Base-by-base conservation (phyloP, 2,329 filamentous ascomycete species). In the Arachnopeziza araneosa region DNA sequence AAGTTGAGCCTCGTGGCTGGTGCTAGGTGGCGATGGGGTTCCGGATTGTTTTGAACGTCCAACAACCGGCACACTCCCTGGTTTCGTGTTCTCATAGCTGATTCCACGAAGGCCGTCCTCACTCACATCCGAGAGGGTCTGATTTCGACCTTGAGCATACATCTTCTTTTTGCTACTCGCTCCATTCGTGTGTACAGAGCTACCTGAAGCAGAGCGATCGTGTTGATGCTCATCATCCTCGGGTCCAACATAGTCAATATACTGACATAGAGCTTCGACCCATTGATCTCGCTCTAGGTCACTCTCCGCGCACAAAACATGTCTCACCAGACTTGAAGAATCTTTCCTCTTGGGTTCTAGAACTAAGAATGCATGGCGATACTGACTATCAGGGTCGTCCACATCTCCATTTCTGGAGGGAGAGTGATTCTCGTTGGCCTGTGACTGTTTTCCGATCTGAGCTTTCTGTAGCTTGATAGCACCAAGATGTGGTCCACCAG, bases 331-430 rank as follows among this genome's bases (percentile, higher is more conserved):
- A 66, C 89, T 92, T 23, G 82, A 87, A 0, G 92, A 92, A 71
- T 99, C 95, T 75, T 96, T 98, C 74, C 92, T 91, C 78, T 99
- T 99, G 1, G 93, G 93, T 71, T 99, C 95, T 56, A 98, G 74
- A 57, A 99, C 90, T 52, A 98, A 79, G 76, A 99, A 99, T 0
- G 95, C 95, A 75, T 99, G 95, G 6, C 95, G 89, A 72, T 96
- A 99, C 73, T 98, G 91, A 70, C 96, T 96, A 62, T 98, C 95
- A 54, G 85, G 77, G 58, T 96, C 92, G 52, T 96, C 91, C 21
- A 84, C 80, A 22, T 75, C 70, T 1, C 70, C 73, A 44, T 44
- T 44, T 3, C 80, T 79, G n/a, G 82, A 81, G 4, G 87, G 84
- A 17, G 89, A 86, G 32, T 84, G 81, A 57, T 80, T 82, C 24